Conservation (phyloP, 176 grass and related monocot genomes). For the Secale cereale region DNA sequence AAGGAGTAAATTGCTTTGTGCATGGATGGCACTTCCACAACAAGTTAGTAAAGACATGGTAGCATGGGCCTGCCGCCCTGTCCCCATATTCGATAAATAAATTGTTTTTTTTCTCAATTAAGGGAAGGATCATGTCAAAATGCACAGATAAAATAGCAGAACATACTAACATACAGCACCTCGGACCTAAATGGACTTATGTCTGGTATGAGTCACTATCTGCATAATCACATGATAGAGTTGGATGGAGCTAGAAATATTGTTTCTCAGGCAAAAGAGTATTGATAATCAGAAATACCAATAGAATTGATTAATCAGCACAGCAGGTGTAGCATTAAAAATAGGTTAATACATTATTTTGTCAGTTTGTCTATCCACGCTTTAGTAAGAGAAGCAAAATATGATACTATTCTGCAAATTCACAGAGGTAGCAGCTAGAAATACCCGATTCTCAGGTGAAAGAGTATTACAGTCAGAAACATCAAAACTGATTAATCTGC, state of each 20-base stretch:
- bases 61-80: not conserved
- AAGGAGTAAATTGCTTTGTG: not conserved
- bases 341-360: not conserved
- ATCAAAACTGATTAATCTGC: not conserved
- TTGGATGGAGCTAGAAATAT: not conserved
- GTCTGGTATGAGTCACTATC: not conserved
- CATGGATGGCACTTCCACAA: conserved; percentile 1
- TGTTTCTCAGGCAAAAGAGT: not conserved
- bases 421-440: not conserved
- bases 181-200: not conserved
- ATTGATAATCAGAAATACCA: not conserved
- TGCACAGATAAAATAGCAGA: not conserved
- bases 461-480: not conserved
- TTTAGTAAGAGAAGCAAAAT: not conserved
- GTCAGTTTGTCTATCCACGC: not conserved
- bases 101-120: not conserved
- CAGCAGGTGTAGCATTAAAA: not conserved
- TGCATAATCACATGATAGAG: not conserved
- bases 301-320: not conserved
- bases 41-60: not conserved
- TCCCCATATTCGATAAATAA: not conserved
- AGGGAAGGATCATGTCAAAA: not conserved
- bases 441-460: not conserved
- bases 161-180: not conserved
- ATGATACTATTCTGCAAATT: not conserved